These are phyloP conservation scores for Pichia manshurica DNA, from an alignment of 805 yeast genomes.

Conservation along the genomic window DNA sequence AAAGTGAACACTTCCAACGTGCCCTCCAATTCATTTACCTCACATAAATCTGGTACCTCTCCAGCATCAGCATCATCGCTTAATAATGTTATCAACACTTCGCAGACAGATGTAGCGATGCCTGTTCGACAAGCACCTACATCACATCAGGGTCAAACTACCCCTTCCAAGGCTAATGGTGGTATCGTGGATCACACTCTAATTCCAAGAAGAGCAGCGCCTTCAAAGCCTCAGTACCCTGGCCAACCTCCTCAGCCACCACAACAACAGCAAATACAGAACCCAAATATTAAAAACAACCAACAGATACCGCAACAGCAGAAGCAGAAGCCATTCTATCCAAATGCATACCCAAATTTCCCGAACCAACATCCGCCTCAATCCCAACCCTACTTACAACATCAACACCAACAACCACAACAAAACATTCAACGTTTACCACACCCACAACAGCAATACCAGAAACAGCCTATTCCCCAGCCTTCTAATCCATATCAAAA, in stretches of 20 bases:
- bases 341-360: neutral
- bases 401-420: slow-evolving; percentile 1
- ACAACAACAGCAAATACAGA: slow-evolving; percentile 11
- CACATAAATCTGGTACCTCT: neutral
- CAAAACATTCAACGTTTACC: slow-evolving; percentile 1
- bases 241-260: slow-evolving; percentile 4
- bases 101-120: slow-evolving; percentile 1
- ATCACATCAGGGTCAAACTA: slow-evolving; percentile 15
- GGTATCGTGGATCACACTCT: neutral
- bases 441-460: slow-evolving; percentile 9
- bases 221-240: slow-evolving; percentile 5
- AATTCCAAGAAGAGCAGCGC: slow-evolving; percentile 10
- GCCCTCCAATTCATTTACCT: neutral
- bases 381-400: slow-evolving; percentile 1
- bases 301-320: slow-evolving; percentile 18
- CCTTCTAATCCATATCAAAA: slow-evolving; percentile 12
- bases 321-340: neutral
- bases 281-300: slow-evolving; percentile 13
- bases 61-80: neutral
- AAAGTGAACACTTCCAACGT: neutral
- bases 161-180: neutral
- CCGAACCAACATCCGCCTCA: slow-evolving; percentile 2
- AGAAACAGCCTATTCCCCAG: slow-evolving; percentile 10
- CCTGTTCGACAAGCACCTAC: slow-evolving; percentile 15
- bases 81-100: neutral